Evolutionary conservation across 2,329 filamentous ascomycete genomes (phyloP).

Genomic region (Metarhizium album): DNA sequence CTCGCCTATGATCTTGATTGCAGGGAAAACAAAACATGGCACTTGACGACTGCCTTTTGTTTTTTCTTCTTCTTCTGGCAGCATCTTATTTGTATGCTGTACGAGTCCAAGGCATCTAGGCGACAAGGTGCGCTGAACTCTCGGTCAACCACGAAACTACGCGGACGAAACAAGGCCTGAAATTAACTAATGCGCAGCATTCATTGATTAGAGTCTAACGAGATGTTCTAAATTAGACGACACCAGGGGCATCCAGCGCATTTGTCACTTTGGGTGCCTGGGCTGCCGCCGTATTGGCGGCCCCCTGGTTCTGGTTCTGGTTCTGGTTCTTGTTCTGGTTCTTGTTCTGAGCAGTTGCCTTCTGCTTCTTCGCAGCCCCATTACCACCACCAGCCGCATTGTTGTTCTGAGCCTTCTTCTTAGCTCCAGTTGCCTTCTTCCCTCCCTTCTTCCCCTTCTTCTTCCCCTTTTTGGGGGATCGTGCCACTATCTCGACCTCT

Average conservation of each 20-base stretch:
- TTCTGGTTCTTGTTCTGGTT: neutral
- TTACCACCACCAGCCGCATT: too few species aligned
- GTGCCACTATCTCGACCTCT: neutral
- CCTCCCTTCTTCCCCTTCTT: neutral
- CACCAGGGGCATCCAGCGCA: neutral
- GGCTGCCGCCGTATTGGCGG: neutral
- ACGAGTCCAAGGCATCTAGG: too few species aligned
- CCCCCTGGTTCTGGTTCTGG: neutral
- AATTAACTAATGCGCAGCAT: neutral
- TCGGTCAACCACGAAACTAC: neutral
- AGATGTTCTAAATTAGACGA: neutral
- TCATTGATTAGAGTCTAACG: neutral
- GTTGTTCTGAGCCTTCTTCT: slow-evolving; percentile 1
- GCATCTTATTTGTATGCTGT: too few species aligned
- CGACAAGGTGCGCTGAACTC: too few species aligned
- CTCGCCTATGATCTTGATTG: too few species aligned
- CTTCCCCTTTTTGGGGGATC: neutral
- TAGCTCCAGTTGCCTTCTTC: neutral
- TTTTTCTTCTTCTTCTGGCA: too few species aligned
- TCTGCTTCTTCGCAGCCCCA: too few species aligned
- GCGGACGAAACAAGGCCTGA: neutral
- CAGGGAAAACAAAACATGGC: too few species aligned
- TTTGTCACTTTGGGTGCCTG: neutral
- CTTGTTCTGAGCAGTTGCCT: too few species aligned
- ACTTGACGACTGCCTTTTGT: too few species aligned